Evolutionary conservation across 371 early-diverging fungal genomes (phyloP).

Genomic region (Mortierella sp.): DNA sequence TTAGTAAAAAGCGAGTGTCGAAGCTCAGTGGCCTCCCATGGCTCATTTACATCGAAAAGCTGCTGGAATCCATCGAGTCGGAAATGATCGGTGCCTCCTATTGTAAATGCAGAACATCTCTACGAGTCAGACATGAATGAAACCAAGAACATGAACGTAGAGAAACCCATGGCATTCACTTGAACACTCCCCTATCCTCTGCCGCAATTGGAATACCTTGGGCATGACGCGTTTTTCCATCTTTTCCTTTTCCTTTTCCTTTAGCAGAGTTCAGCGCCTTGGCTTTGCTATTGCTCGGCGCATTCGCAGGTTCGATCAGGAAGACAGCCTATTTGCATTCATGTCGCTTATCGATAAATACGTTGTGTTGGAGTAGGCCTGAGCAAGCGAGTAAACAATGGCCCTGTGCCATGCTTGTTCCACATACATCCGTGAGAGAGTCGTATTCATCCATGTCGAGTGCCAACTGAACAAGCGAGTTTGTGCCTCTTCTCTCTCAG

Average conservation of each 20-base stretch:
- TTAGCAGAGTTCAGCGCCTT: background rate
- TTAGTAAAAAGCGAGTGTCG: slow-evolving; percentile 54
- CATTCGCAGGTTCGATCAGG: slow-evolving; percentile 23
- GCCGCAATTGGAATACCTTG: too few species aligned
- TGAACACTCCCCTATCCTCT: background rate
- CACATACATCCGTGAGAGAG: slow-evolving; percentile 45
- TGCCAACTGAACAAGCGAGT: too few species aligned
- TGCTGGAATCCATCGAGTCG: slow-evolving; percentile 56
- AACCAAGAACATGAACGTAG: too few species aligned
- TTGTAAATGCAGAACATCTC: background rate
- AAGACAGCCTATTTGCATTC: slow-evolving; percentile 35
- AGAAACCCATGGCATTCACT: too few species aligned
- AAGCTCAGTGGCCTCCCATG: slow-evolving; percentile 53
- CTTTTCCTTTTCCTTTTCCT: slow-evolving; percentile 3
- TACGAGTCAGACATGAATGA: background rate
- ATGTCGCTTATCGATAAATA: too few species aligned
- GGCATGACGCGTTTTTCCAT: too few species aligned
- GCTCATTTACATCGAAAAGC: slow-evolving; percentile 58
- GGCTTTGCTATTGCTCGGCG: background rate
- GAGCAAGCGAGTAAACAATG: too few species aligned
- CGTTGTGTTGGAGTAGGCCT: too few species aligned
- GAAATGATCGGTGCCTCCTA: slow-evolving; percentile 18
- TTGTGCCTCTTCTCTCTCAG: too few species aligned
- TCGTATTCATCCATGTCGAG: slow-evolving; percentile 45
- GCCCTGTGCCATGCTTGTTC: too few species aligned